phyloP scores from a whole-genome alignment of 2,329 filamentous ascomycete genomes.

The Colletotrichum theobromicola region DNA sequence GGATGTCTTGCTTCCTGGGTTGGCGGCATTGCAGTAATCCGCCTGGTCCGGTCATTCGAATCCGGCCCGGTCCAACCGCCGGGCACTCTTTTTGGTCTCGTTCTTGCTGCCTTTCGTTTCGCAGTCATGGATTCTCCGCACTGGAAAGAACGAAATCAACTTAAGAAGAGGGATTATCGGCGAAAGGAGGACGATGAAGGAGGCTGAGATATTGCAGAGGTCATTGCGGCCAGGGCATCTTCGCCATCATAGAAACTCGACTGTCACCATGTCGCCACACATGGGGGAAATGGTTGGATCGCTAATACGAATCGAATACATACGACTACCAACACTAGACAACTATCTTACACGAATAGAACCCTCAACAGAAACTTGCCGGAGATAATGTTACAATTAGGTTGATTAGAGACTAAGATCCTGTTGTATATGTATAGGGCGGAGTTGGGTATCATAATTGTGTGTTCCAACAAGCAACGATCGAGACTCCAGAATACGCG shows the following conservation, averaged over 20 bases:
- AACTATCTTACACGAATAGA: neutral
- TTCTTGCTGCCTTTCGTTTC: neutral
- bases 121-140: no score
- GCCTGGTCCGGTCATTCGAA: neutral
- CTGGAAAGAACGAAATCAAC: neutral
- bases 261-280: no score
- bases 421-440: constrained; percentile 2
- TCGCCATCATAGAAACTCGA: no score
- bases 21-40: neutral
- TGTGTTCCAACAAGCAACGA: neutral
- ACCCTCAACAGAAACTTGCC: neutral
- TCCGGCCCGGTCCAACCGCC: neutral
- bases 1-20: neutral
- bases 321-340: neutral
- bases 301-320: neutral
- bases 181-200: no score
- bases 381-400: neutral
- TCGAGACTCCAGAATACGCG: neutral
- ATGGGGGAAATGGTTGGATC: neutral
- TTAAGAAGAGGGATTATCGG: no score
- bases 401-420: constrained; percentile 10
- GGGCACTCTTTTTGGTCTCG: neutral
- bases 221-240: no score
- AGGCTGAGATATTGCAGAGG: no score
- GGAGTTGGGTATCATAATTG: constrained; percentile 24